These are phyloP conservation scores for Neonectria faginata DNA, from an alignment of 2,329 filamentous ascomycete species.

Conservation along the genomic window DNA sequence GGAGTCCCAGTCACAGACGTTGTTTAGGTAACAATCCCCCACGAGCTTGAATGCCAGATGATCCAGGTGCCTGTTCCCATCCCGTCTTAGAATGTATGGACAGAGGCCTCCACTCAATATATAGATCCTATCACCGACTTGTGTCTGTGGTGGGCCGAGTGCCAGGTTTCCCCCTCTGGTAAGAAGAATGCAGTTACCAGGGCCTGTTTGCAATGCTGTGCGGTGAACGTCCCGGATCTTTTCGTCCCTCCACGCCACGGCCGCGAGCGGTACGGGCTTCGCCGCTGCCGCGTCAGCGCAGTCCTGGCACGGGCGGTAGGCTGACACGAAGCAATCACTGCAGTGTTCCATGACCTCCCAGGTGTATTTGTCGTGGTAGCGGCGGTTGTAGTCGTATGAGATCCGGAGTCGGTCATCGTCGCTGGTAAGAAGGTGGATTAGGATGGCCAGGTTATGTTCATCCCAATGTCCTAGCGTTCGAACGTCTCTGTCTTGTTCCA, in stretches of 20 bases:
- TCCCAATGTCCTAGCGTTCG: conserved; percentile 24
- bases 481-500: conserved; percentile 5
- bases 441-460: conserved; percentile 27
- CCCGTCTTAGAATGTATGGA: conserved; percentile 31
- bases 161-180: conserved; percentile 24
- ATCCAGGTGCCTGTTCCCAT: conserved; percentile 3
- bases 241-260: conserved; percentile 14
- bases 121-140: conserved; percentile 25
- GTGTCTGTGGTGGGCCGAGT: conserved; percentile 27
- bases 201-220: conserved; percentile 26
- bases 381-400: neutral
- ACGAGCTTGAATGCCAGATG: conserved; percentile 23
- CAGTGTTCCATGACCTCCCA: conserved; percentile 22
- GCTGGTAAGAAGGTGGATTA: conserved; percentile 20
- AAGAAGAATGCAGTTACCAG: conserved; percentile 31
- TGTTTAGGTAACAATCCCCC: conserved; percentile 33
- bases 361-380: conserved; percentile 18
- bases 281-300: conserved; percentile 4
- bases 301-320: conserved; percentile 13
- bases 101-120: conserved; percentile 37
- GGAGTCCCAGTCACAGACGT: conserved; percentile 19
- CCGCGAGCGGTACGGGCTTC: conserved; percentile 9
- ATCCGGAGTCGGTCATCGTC: neutral
- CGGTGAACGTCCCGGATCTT: neutral
- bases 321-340: conserved; percentile 7